Evolutionary conservation across 768 basidiomycete genomes (phyloP).

Genomic region (Porphyrellus cyaneotinctus): DNA sequence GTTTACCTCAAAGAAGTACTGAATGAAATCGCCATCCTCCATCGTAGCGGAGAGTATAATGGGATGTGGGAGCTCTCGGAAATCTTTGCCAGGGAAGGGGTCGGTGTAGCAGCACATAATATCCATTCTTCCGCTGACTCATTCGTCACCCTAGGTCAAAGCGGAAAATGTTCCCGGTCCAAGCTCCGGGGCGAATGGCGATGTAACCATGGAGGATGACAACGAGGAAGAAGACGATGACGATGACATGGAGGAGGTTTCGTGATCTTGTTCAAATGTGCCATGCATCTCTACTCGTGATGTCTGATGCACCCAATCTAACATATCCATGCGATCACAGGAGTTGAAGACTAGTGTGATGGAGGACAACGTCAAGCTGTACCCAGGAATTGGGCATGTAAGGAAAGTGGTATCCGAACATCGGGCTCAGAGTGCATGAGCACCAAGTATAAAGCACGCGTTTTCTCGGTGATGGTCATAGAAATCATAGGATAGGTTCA

Average conservation of each 20-base stretch:
- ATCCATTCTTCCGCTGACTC: slow-evolving; percentile 4
- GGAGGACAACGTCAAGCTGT: too few species aligned
- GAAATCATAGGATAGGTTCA: too few species aligned
- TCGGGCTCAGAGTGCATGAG: too few species aligned
- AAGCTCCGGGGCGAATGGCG: slow-evolving; percentile 24
- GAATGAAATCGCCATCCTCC: slow-evolving; percentile 67
- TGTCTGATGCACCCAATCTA: too few species aligned
- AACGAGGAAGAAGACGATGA: slow-evolving; percentile 51
- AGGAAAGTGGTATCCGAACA: too few species aligned
- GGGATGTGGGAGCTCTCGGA: slow-evolving; percentile 79
- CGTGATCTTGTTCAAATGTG: slow-evolving; percentile 30
- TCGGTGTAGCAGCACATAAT: slow-evolving; percentile 28
- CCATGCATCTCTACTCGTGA: too few species aligned
- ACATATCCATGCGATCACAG: too few species aligned
- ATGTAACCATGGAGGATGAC: slow-evolving; percentile 37
- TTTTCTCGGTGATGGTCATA: too few species aligned
- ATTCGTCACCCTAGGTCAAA: slow-evolving; percentile 35
- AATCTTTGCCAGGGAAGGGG: slow-evolving; percentile 63
- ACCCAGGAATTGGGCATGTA: too few species aligned
- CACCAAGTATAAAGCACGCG: too few species aligned
- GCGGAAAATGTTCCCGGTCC: slow-evolving; percentile 43
- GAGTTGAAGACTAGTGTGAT: too few species aligned
- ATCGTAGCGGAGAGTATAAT: slow-evolving; percentile 76
- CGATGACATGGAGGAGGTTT: slow-evolving; percentile 70
- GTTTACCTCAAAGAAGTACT: slow-evolving; percentile 83